A percentile compares a stretch with the other conserved stretches of the same genome.
These are phyloP conservation scores for Secale cereale DNA, from an alignment of 176 grass and related monocot species.

Conservation along the genomic window DNA sequence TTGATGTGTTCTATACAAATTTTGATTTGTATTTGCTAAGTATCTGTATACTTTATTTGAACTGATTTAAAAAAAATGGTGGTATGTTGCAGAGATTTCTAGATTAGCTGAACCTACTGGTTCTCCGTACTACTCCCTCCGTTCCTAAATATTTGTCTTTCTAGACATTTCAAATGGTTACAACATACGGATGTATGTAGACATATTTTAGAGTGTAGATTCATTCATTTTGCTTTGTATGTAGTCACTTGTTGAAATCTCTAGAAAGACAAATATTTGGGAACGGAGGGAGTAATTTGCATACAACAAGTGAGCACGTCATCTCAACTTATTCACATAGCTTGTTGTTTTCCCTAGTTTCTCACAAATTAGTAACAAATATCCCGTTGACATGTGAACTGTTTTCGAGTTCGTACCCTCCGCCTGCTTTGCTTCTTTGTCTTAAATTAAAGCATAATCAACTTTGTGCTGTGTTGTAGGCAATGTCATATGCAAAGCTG, in stretches of 20 bases:
- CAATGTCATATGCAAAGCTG: slow-evolving; percentile 95
- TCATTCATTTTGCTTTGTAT: no score
- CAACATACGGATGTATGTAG: no score
- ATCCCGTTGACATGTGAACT: background rate
- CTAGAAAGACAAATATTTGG: no score
- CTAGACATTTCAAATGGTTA: no score
- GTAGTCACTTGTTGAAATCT: no score
- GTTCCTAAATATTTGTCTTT: no score
- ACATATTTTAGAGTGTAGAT: no score
- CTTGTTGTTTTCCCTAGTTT: background rate
- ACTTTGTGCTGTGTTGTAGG: slow-evolving; percentile 35
- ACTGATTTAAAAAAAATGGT: no score
- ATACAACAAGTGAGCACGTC: background rate
- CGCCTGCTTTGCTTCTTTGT: background rate
- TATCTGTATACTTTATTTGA: background rate
- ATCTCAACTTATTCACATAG: background rate
- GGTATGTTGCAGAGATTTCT: background rate
- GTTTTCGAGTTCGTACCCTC: background rate
- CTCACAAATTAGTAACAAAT: background rate
- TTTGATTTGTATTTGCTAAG: background rate
- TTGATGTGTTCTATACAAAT: background rate
- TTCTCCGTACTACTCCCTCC: background rate
- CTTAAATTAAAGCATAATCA: slow-evolving; percentile 1
- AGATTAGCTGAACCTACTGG: background rate
- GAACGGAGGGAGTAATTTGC: no score